These are phyloP conservation scores for Xylariomycetidae sp. DNA, from an alignment of 2,329 filamentous ascomycete genomes.

Conservation along the genomic window DNA sequence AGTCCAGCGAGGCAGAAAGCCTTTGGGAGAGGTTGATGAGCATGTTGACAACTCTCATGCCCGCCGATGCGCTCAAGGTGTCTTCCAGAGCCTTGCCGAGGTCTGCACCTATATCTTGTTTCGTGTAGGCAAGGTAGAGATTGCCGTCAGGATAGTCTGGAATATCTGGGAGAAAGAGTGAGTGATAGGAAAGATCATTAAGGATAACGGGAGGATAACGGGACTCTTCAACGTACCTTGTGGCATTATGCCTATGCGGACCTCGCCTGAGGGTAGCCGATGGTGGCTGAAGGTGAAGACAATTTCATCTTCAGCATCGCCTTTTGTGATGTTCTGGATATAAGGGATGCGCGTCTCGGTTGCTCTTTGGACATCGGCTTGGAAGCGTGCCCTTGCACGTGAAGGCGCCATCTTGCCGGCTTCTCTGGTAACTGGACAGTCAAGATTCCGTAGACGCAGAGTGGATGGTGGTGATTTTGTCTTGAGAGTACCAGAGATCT, in stretches of 20 bases:
- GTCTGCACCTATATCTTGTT: slow-evolving; percentile 12
- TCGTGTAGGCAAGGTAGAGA: slow-evolving; percentile 20
- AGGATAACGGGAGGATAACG: neutral
- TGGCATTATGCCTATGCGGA: slow-evolving; percentile 34
- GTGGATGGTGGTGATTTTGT: too few species aligned
- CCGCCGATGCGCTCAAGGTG: slow-evolving; percentile 12
- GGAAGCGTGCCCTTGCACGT: slow-evolving; percentile 11
- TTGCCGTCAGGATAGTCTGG: slow-evolving; percentile 17
- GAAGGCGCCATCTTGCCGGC: slow-evolving; percentile 18
- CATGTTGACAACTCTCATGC: slow-evolving; percentile 16
- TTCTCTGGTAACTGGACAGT: too few species aligned
- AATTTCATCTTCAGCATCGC: slow-evolving; percentile 68
- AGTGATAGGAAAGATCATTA: neutral
- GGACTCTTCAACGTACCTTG: slow-evolving; percentile 22
- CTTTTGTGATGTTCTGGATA: slow-evolving; percentile 49
- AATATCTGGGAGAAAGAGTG: slow-evolving; percentile 13
- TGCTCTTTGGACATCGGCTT: slow-evolving; percentile 18
- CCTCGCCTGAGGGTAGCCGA: slow-evolving; percentile 13
- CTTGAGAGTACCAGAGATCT: too few species aligned
- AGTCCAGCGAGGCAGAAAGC: slow-evolving; percentile 20
- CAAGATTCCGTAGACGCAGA: too few species aligned
- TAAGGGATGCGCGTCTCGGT: slow-evolving; percentile 9
- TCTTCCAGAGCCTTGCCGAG: slow-evolving; percentile 17
- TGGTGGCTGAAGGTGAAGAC: slow-evolving; percentile 47
- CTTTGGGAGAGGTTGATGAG: slow-evolving; percentile 23